Base-by-base conservation (phyloP, 2,329 filamentous ascomycete genomes). In the Ascomycota sp. region DNA sequence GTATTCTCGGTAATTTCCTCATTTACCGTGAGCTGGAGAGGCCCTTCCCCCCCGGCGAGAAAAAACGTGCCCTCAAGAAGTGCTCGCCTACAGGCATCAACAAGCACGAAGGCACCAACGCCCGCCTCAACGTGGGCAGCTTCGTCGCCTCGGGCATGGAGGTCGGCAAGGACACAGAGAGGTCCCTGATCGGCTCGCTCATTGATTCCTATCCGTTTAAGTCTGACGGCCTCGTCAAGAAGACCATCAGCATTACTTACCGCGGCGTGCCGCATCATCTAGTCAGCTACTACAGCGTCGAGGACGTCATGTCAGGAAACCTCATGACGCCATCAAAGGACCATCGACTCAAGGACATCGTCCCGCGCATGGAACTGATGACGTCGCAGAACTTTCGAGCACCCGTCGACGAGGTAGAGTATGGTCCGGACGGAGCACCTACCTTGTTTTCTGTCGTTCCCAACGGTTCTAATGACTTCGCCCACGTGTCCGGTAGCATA, bases 131-230 rank as follows among this genome's bases (percentile, higher is more conserved):
- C 27, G 13, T 33, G 10, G 21, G 35, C 13, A 29, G 33, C 6
- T 39, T 36, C 15, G 29, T 36, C 4, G 23, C 33, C 5, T 27
- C 33, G 15, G 27, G 15, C 13, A 19, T 30, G 28, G 33, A 32
- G 11, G 25, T 30, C 2, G 21, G 33, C 26, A 47, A 41, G 24
- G 58, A 52, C 1, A 31, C 42, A 0, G 49, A 56, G 26, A 44
- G 59, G 31, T 43, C 51, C 1, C 43, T 85, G 31, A 72, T 89
- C 27, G 85, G 83, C 5, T 91, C 82, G 1, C 60, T 93, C 9
- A 69, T 86, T n/a, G 83, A 92, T 51, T 83, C 77, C 1, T 93
- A 93, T 42, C 70, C 73, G 21, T 93, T 93, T 63, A 89, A 89
- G 44, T 61, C 71, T 10, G 67, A 71, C 2, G 83, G 85, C 0